A percentile compares a stretch with the other conserved stretches of the same genome.
Evolutionary conservation across 495 filamentous ascomycete species (phyloP).

Genomic region (Aspergillus wentii): DNA sequence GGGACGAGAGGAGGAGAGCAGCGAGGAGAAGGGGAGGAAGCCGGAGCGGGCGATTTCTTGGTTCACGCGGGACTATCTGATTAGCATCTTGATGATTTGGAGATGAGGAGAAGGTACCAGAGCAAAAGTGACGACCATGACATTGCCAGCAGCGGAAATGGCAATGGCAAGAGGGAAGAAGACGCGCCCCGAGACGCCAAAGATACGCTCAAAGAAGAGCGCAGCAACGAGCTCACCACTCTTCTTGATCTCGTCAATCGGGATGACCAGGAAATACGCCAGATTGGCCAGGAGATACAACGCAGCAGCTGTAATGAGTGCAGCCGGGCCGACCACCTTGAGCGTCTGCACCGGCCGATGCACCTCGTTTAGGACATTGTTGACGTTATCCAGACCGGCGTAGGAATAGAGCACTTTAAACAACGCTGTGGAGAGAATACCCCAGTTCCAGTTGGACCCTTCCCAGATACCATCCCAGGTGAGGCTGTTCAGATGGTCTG

Average conservation of each 20-base stretch:
- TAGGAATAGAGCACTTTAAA: slow-evolving; percentile 76
- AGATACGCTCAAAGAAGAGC: slow-evolving; percentile 62
- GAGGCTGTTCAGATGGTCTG: slow-evolving; percentile 6
- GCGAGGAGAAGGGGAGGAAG: slow-evolving; percentile 60
- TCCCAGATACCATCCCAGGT: slow-evolving; percentile 36
- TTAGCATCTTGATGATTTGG: neutral
- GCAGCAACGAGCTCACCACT: slow-evolving; percentile 66
- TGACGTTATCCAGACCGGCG: slow-evolving; percentile 61
- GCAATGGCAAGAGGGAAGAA: slow-evolving; percentile 63
- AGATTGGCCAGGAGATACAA: slow-evolving; percentile 68
- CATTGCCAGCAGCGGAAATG: slow-evolving; percentile 64
- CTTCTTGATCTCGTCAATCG: slow-evolving; percentile 61
- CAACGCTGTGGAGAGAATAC: slow-evolving; percentile 54
- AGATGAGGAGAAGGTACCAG: slow-evolving; percentile 35
- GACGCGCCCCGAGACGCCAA: slow-evolving; percentile 54
- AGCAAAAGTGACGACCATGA: slow-evolving; percentile 72
- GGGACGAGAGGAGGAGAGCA: slow-evolving; percentile 60
- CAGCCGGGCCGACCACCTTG: slow-evolving; percentile 56
- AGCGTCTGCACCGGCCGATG: slow-evolving; percentile 63
- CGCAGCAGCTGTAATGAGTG: slow-evolving; percentile 54
- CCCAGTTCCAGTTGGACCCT: slow-evolving; percentile 44
- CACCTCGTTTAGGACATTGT: slow-evolving; percentile 76
- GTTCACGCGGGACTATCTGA: slow-evolving; percentile 57
- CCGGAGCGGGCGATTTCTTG: slow-evolving; percentile 66
- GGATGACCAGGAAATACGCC: slow-evolving; percentile 65